A percentile compares a stretch with the other conserved stretches of the same genome.
Evolutionary conservation across 2,329 filamentous ascomycete species (phyloP).

Genomic region (Microdochium trichocladiopsis): DNA sequence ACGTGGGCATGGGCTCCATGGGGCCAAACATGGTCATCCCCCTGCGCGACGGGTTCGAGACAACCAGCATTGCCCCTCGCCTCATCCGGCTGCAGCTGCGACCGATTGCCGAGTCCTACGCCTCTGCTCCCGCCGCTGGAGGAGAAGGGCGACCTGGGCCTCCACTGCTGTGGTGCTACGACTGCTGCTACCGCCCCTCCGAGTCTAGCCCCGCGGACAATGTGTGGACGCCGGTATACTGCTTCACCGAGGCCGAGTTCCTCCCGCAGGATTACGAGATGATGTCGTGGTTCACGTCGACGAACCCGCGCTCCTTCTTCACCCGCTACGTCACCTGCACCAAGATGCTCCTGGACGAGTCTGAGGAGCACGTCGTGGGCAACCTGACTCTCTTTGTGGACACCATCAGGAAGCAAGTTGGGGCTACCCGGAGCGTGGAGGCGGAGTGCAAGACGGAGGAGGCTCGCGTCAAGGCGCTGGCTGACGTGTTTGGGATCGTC

Average conservation of each 20-base stretch:
- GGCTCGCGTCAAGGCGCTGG: neutral
- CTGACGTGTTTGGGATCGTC: neutral
- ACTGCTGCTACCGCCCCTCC: neutral
- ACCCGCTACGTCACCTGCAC: neutral
- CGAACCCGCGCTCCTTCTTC: neutral
- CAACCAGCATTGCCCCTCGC: neutral
- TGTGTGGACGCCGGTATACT: neutral
- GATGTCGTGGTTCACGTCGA: neutral
- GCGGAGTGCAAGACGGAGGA: neutral
- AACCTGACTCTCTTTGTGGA: neutral
- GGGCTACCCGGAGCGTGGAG: neutral
- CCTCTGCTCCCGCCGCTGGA: neutral
- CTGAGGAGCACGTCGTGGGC: neutral
- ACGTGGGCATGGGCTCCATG: neutral
- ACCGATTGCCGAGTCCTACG: neutral
- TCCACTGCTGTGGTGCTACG: neutral
- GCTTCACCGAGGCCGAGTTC: conserved; percentile 1
- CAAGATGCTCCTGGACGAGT: neutral
- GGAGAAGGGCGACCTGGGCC: neutral
- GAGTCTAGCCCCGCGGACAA: neutral
- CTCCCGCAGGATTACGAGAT: conserved; percentile 1
- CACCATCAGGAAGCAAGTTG: neutral
- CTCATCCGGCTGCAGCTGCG: neutral
- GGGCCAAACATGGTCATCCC: neutral
- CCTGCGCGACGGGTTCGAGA: neutral